Evolutionary conservation across 345 rosid genomes (phyloP), one percentile per base, ranked within the genome.

Genomic region (Euphorbia peplus): DNA sequence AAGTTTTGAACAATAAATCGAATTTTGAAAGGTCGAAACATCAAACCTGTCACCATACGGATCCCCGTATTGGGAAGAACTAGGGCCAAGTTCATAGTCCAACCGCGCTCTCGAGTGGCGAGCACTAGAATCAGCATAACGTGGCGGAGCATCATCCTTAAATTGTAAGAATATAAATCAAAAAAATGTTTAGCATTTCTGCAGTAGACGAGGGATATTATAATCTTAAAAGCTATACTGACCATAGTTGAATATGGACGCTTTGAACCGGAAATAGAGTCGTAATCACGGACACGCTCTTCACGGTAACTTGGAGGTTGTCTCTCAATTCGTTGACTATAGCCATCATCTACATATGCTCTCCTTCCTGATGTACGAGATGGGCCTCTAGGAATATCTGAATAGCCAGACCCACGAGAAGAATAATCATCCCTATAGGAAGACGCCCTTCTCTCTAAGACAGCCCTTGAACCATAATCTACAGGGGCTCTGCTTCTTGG

Each of bases 101-200:
- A 95, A 60, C 59, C 97, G 93, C 47, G 99, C 83, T 80, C 99
- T 95, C 2, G 97, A 85, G 74, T 85, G 96, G 52, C 96, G 93
- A 61, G 82, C 70, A 64, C 67, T 79, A 0, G 75, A 73, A 41
- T 90, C 99, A 72, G 86, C 89, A 85, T 90, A 91, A 41, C 92
- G 90, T 10, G 91, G 87, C 67, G 99, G 90, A 75, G 81, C 76
- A 73, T 90, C 96, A 82, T 89, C 99, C 99, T 95, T 72, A 29
- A 59, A 54, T 72, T 52, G 5, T 9, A 68, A 4, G 16, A 57
- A 51, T 11, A 39, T 3, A n/a, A 0, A 28, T 44, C 54, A 60
- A 63, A 44, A n/a, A 71, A 19, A n/a, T 70, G 29, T 65, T 67
- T 22, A 35, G 63, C 29, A 6, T 63, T 19, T 46, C 21, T 16